phyloP scores from a whole-genome alignment of 2,329 filamentous ascomycete species.

The Aspergillus pseudonomiae region DNA sequence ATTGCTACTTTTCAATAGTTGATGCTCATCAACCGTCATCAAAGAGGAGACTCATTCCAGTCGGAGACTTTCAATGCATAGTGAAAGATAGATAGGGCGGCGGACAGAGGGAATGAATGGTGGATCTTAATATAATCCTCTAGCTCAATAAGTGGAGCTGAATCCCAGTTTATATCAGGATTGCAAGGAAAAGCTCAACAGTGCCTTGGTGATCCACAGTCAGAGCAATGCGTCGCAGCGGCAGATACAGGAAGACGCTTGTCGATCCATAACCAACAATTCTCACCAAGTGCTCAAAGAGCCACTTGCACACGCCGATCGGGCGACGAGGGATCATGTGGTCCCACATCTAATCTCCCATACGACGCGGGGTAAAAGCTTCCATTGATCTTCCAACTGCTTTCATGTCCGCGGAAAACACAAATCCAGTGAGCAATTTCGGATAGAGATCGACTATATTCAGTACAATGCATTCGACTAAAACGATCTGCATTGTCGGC shows the following conservation, averaged over 20 bases:
- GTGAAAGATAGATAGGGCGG: too few relatives aligned
- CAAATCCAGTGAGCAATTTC: neutral
- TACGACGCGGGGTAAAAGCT: neutral
- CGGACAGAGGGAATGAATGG: too few relatives aligned
- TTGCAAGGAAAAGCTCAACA: too few relatives aligned
- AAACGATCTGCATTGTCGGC: constrained; percentile 21
- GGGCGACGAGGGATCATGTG: neutral
- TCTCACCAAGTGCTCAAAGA: neutral
- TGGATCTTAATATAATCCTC: too few relatives aligned
- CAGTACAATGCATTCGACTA: constrained; percentile 12
- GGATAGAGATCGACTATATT: neutral
- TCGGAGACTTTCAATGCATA: too few relatives aligned
- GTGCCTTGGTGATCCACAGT: neutral
- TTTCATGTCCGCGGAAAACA: neutral
- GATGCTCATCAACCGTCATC: neutral
- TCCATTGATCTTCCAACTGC: neutral
- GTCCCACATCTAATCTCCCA: neutral
- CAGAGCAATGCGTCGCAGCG: neutral
- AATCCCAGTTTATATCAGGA: too few relatives aligned
- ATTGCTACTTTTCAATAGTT: neutral
- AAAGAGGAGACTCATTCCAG: too few relatives aligned
- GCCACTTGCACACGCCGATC: neutral
- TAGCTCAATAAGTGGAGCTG: too few relatives aligned
- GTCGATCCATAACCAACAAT: neutral
- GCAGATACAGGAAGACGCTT: neutral